Base-by-base conservation (phyloP, 2,329 filamentous ascomycete genomes). In the Camillea tinctor region DNA sequence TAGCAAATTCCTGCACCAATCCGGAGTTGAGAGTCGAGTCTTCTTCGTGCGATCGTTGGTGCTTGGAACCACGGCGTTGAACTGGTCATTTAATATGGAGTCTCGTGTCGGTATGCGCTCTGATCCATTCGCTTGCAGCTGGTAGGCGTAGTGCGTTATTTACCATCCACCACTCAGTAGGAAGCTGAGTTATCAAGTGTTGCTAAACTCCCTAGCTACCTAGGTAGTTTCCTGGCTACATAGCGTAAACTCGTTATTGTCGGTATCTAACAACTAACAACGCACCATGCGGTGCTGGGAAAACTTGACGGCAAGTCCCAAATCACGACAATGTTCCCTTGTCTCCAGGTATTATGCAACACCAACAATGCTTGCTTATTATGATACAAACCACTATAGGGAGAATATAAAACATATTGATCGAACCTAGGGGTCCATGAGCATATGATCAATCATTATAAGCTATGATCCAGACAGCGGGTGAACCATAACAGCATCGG, bases 281-380 rank as follows among this genome's bases (percentile, higher is more conserved):
- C n/a, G n/a, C n/a, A n/a, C 49, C 15, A 50, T 50, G 13, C 49
- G 15, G 21, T 7, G 26, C 26, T 30, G 36, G 36, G 36, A n/a
- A 44, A 44, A 44, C 13, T 15, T 44, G 17, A 44, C 17, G 36
- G 2, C 36, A 11, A 44, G 2, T n/a, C 36, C 36, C 17, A 44
- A 44, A 44, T 44, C n/a, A 15, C 11, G 17, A 44, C 36, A 17
- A 15, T 21, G 26, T 54, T 30, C 52, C 52, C 30, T n/a, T 54
- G 52, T 54, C 52, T 40, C 30, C 52, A 54, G 52, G 22, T 26
- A 54, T 54, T 30, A 54, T 44, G 26, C 52, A 40, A 30, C 52
- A 22, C 23, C 52, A 5, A n/a, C 11, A 54, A 30, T 54, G 52
- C 52, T 54, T 54, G 52, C 30, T 36, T 36, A 19, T 21, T 36